Evolutionary conservation across 306 rosid species (phyloP).

Genomic region (Quercus ilex): DNA sequence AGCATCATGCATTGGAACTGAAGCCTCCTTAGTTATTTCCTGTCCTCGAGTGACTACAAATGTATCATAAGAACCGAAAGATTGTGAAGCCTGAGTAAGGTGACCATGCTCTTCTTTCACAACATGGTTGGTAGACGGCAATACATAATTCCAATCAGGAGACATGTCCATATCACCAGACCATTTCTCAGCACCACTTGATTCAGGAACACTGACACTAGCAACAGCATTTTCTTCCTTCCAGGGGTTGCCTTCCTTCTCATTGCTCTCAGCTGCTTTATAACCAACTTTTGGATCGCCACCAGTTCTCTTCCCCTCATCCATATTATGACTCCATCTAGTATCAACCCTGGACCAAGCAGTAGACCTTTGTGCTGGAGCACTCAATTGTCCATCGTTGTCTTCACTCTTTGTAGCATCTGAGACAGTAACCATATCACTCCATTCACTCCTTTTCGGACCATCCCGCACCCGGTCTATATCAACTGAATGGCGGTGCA

Average conservation of each 20-base stretch:
- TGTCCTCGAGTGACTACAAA: conserved; percentile 41
- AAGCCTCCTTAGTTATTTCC: conserved; percentile 37
- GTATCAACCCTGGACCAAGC: conserved; percentile 43
- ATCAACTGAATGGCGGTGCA: conserved; percentile 35
- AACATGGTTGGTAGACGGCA: conserved; percentile 43
- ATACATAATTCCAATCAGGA: conserved; percentile 80
- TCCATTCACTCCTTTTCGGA: conserved; percentile 47
- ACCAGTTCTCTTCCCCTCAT: conserved; percentile 40
- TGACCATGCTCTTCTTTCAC: conserved; percentile 50
- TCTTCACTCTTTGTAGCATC: conserved; percentile 49
- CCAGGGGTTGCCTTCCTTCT: conserved; percentile 49
- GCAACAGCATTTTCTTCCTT: conserved; percentile 46
- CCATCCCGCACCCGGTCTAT: conserved; percentile 46
- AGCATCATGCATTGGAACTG: conserved; percentile 45
- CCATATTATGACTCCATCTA: conserved; percentile 41
- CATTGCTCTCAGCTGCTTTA: conserved; percentile 41
- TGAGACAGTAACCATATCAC: conserved; percentile 33
- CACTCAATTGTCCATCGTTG: conserved; percentile 37
- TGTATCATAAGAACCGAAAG: conserved; percentile 26
- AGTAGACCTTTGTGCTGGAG: conserved; percentile 39
- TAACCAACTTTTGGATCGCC: conserved; percentile 28
- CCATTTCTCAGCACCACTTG: conserved; percentile 66
- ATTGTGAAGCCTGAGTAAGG: conserved; percentile 36
- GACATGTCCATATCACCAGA: conserved; percentile 78
- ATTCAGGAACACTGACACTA: conserved; percentile 33